phyloP scores from a whole-genome alignment of 2,329 filamentous ascomycete species.

The Aspergillus ibericus region DNA sequence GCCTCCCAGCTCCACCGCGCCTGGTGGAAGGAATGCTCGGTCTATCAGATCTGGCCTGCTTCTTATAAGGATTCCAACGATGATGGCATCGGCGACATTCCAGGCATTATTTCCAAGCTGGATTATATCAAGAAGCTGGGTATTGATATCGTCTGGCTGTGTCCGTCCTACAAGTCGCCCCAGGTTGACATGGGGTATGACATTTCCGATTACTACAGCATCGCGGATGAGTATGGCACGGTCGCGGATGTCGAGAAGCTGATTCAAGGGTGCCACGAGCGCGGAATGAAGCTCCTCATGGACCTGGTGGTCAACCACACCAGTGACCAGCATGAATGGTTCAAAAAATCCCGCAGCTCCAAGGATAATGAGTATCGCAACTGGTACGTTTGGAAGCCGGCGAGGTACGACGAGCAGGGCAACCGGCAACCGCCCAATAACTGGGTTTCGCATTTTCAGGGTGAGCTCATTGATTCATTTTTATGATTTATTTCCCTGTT shows the following conservation, averaged over 20 bases:
- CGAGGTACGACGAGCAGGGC: slow-evolving; percentile 56
- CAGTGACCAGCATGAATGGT: slow-evolving; percentile 70
- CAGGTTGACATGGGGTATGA: slow-evolving; percentile 58
- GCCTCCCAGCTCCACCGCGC: slow-evolving; percentile 17
- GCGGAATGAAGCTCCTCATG: slow-evolving; percentile 69
- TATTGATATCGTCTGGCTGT: slow-evolving; percentile 61
- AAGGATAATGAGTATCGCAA: slow-evolving; percentile 64
- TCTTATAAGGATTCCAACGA: slow-evolving; percentile 55
- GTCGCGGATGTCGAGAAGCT: slow-evolving; percentile 65
- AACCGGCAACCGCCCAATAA: slow-evolving; percentile 71
- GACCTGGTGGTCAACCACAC: slow-evolving; percentile 80
- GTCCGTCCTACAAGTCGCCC: slow-evolving; percentile 53
- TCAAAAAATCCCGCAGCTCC: slow-evolving; percentile 63
- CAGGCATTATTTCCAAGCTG: slow-evolving; percentile 63
- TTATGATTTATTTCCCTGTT: neutral
- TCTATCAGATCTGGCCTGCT: slow-evolving; percentile 62
- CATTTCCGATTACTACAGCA: slow-evolving; percentile 62
- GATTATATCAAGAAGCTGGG: slow-evolving; percentile 65
- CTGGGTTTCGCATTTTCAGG: slow-evolving; percentile 46
- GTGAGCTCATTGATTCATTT: slow-evolving; percentile 19
- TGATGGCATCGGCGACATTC: slow-evolving; percentile 64
- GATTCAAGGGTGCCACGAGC: slow-evolving; percentile 59
- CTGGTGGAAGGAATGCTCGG: slow-evolving; percentile 60
- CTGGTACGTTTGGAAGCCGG: slow-evolving; percentile 64
- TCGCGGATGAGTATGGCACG: slow-evolving; percentile 66